These are phyloP conservation scores for Kwoniella shivajii DNA, from an alignment of 1,284 basidiomycete genomes.

Conservation along the genomic window DNA sequence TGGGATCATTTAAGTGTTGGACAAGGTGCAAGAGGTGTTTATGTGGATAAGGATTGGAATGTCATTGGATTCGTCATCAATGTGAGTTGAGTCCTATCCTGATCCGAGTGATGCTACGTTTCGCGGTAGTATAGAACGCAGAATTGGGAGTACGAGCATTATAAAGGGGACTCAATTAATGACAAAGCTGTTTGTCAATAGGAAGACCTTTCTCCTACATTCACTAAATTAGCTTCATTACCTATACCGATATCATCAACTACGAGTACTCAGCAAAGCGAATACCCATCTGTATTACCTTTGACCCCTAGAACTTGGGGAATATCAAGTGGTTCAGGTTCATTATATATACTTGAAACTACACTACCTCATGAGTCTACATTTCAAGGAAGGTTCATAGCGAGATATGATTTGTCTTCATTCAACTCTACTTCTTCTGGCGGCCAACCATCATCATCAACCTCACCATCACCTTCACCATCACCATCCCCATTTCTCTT, in stretches of 20 bases:
- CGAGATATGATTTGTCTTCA: conserved; percentile 59
- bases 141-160: too few species aligned
- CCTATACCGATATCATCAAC: conserved; percentile 54
- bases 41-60: conserved; percentile 68
- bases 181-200: too few species aligned
- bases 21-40: conserved; percentile 59
- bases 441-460: conserved; percentile 1
- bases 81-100: conserved; percentile 24
- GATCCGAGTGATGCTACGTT: too few species aligned
- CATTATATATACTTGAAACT: conserved; percentile 62
- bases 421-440: neutral
- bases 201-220: conserved; percentile 61
- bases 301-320: conserved; percentile 61
- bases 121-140: too few species aligned
- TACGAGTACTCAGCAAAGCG: conserved; percentile 53
- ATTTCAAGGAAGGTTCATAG: conserved; percentile 57
- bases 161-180: conserved; percentile 6
- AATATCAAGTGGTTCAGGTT: conserved; percentile 72
- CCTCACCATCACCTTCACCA: conserved; percentile 7
- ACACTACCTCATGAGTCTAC: conserved; percentile 44
- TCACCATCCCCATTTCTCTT: conserved; percentile 59
- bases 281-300: conserved; percentile 76
- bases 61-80: conserved; percentile 66
- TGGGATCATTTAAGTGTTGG: conserved; percentile 77
- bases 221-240: conserved; percentile 64